Base-by-base conservation (phyloP, 2,329 filamentous ascomycete genomes). In the Venturia oleaginea region DNA sequence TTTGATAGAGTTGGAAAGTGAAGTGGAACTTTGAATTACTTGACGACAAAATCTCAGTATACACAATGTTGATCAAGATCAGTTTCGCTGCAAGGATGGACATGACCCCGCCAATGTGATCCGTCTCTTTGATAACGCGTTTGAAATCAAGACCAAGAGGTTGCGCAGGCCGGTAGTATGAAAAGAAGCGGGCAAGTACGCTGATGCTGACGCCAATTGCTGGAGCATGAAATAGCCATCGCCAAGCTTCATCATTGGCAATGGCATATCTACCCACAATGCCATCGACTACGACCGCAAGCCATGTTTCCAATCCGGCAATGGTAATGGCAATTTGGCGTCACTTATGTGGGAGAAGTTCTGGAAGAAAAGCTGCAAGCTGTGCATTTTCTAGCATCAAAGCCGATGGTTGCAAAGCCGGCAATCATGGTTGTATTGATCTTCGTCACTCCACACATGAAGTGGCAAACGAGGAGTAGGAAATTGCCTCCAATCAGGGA, bases 241-340 rank as follows among this genome's bases (percentile, higher is more conserved):
- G 30, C 54, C 62, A 64, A 19, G 51, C 54, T 4, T 64, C 54
- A 24, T 15, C 24, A 11, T 59, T n/a, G 6, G 40, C 60, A 48
- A 68, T 63, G n/a, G 67, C 64, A 38, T 66, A 68, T 27, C 64
- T 57, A 3, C 64, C 67, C 15, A 59, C 61, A 15, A 68, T 64
- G 19, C 37, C 59, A 30, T 66, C 64, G 27, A 67, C 51, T 30
- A 81, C 75, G 11, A 81, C 78, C 2, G 76, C 75, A 63, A 82
- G 71, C 59, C 78, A 78, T 17, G 78, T 76, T 11, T 68, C 70
- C n/a, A 63, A 65, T 79, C n/a, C 77, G 4, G 78, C 77, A 55
- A 81, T 71, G 2, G 77, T 75, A 64, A 80, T 75, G 42, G 74
- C 76, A 37, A 76, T 77, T 67, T 80, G 77, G 63, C 70, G 63